Evolutionary conservation across 768 basidiomycete genomes (phyloP).

Genomic region (Rhodotorula babjevae): DNA sequence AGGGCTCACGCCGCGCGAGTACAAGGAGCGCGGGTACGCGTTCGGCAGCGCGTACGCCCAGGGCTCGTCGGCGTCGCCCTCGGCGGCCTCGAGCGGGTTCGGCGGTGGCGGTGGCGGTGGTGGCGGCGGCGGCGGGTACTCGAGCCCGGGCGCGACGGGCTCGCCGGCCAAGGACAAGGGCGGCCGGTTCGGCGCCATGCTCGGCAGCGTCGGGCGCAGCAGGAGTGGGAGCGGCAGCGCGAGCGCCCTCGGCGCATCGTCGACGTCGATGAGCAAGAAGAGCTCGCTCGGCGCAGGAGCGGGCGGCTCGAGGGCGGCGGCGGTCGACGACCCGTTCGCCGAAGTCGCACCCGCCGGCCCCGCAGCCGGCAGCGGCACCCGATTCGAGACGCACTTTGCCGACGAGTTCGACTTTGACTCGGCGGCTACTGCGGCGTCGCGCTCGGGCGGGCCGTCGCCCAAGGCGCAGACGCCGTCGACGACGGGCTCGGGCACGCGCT

Average conservation of each 20-base stretch:
- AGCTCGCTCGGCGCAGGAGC: not conserved
- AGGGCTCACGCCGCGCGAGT: constrained; percentile 8
- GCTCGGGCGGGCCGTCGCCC: not conserved
- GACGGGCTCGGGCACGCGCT: too few species aligned
- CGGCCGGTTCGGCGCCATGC: not conserved
- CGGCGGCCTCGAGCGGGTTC: not conserved
- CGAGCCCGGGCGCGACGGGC: not conserved
- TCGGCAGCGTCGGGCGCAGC: not conserved
- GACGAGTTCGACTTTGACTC: constrained; percentile 1
- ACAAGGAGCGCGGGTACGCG: constrained; percentile 20
- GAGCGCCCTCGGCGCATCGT: not conserved
- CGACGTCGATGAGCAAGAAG: not conserved
- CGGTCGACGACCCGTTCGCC: not conserved
- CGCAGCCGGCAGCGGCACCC: too few species aligned
- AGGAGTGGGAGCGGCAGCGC: not conserved
- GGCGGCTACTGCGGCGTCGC: not conserved
- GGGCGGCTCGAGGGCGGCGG: not conserved
- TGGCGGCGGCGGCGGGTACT: not conserved
- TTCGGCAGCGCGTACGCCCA: constrained; percentile 22
- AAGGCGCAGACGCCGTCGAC: too few species aligned
- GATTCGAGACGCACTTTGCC: constrained; percentile 10
- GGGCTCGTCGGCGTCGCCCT: not conserved
- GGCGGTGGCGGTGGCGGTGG: not conserved
- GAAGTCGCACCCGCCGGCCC: not conserved
- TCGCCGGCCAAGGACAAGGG: not conserved